Evolutionary conservation across 75 land plant species (phyloP).

Genomic region (Sequoia sempervirens): DNA sequence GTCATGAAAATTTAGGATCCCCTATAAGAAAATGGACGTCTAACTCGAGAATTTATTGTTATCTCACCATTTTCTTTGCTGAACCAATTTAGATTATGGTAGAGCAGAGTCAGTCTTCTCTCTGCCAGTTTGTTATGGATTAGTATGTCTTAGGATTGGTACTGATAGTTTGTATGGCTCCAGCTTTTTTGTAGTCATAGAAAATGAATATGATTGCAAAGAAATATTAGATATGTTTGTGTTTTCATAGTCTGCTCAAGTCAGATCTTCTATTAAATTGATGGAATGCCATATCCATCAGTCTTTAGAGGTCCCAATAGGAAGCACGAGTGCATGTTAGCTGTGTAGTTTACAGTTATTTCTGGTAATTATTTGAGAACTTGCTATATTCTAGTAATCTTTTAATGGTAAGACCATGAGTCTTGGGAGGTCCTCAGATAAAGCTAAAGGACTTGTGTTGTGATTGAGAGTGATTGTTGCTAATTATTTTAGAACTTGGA

Average conservation of each 20-base stretch:
- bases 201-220: not conserved
- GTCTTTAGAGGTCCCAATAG: not conserved
- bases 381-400: too few relatives aligned
- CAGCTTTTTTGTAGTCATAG: not conserved
- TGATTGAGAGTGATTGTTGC: too few relatives aligned
- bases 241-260: not conserved
- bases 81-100: not conserved
- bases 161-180: not conserved
- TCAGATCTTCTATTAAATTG: not conserved
- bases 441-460: too few relatives aligned
- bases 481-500: too few relatives aligned
- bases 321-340: not conserved
- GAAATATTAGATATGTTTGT: not conserved
- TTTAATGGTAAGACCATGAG: too few relatives aligned
- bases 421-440: too few relatives aligned
- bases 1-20: not conserved
- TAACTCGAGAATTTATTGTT: not conserved
- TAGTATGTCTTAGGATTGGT: not conserved
- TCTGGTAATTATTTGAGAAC: not conserved
- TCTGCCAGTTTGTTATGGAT: not conserved
- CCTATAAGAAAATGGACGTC: not conserved
- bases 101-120: not conserved
- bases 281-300: not conserved
- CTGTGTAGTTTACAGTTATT: not conserved
- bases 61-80: not conserved